Conservation (phyloP, 305 asterid species). For the Plantago coronopus region DNA sequence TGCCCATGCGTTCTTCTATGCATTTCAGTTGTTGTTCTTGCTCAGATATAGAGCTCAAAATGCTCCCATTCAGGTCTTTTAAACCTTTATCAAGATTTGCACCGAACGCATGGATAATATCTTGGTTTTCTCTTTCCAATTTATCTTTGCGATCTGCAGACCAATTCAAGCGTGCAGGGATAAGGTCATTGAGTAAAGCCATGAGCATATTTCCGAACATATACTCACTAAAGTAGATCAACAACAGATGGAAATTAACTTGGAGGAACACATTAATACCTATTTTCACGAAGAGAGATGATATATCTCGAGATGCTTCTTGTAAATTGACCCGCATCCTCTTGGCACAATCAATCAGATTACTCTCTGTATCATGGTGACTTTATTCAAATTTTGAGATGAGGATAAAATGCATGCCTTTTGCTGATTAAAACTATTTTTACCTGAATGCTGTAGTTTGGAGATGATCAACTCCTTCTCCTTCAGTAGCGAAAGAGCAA, state of each 20-base stretch:
- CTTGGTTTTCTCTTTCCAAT: conserved; percentile 57
- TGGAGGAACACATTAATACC: conserved; percentile 36
- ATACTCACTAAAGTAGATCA: not conserved
- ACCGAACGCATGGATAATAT: conserved; percentile 53
- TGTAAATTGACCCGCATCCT: conserved; percentile 50
- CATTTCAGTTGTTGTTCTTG: conserved; percentile 63
- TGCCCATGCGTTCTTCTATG: conserved; percentile 42
- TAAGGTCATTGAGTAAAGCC: not conserved
- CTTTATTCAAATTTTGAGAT: conserved; percentile 14
- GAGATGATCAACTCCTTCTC: conserved; percentile 57
- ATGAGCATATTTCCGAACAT: not conserved
- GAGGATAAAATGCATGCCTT: conserved; percentile 7
- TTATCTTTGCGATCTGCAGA: conserved; percentile 64
- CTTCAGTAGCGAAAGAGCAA: conserved; percentile 45
- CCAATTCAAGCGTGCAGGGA: conserved; percentile 14
- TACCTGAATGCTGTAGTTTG: conserved; percentile 65
- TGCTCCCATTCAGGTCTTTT: conserved; percentile 54
- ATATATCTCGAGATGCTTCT: conserved; percentile 63
- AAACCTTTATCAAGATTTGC: conserved; percentile 54
- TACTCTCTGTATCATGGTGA: conserved; percentile 45
- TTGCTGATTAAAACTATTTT: conserved; percentile 7
- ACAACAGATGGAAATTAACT: conserved; percentile 9
- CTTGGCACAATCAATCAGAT: conserved; percentile 61
- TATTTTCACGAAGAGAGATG: conserved; percentile 58
- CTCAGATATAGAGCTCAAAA: conserved; percentile 52